Base-by-base conservation (phyloP, 2,329 filamentous ascomycete species). In the Xylaria arbuscula region DNA sequence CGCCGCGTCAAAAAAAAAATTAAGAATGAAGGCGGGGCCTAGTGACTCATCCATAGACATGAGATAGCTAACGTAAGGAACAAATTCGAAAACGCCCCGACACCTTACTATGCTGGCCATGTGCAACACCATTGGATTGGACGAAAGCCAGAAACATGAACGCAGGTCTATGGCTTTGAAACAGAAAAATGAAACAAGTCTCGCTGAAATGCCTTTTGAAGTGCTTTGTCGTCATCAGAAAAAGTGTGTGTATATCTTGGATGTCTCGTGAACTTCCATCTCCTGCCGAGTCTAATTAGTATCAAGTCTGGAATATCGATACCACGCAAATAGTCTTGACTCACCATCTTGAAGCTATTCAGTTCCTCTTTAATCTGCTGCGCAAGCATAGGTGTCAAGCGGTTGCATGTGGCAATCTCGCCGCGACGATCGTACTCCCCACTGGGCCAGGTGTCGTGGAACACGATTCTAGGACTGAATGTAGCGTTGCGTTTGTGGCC, bases 331-430 rank as follows among this genome's bases (percentile, higher is more conserved):
- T 19, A 13, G n/a, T 7, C 36, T 17, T 1, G 22, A 82, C 90
- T 70, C 84, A 96, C 93, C 96, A 99, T 99, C 82, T 99, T 99
- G 87, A 99, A 99, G 75, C 91, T 97, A 83, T 99, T 99, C 75
- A 99, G 88, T 83, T 99, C 96, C 83, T 99, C 96, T 83, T 98
- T 98, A 83, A 99, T 99, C 81, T 99, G 96, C 83, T 99, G 96
- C 54, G 96, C 96, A 71, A 99, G 88, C 87, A 98, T 94, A 13
- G 96, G 96, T 57, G 96, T 99, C 74, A 99, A 86, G 73, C 95
- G 93, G 79, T 99, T 99, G 88, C 96, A 99, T 1, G 96, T 99
- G 11, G 96, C 94, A 82, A 98, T 92, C 69, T 99, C 96, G 63
- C 96, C 96, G 62, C 96, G 90, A 70, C 96, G 92, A 80, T 99